These are phyloP conservation scores for Knufia fluminis DNA, from an alignment of 2,329 filamentous ascomycete species.

Conservation along the genomic window DNA sequence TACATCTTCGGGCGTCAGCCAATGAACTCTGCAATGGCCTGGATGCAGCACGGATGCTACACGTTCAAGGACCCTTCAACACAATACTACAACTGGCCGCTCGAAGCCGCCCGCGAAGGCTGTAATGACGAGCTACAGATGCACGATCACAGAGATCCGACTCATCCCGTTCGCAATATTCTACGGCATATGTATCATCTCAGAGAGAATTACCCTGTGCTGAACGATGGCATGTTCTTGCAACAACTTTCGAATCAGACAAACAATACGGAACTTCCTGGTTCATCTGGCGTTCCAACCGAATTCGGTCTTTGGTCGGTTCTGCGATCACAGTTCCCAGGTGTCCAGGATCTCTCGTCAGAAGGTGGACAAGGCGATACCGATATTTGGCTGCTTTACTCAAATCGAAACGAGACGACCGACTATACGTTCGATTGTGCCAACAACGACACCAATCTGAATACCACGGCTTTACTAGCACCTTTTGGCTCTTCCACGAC, in stretches of 20 bases:
- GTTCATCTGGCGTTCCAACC: constrained; percentile 44
- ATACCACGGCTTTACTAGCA: constrained; percentile 41
- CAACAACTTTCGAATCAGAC: constrained; percentile 50
- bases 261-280: constrained; percentile 41
- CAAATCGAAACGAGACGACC: constrained; percentile 39
- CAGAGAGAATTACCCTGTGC: constrained; percentile 45
- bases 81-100: constrained; percentile 51
- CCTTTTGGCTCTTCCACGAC: constrained; percentile 46
- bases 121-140: constrained; percentile 41
- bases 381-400: constrained; percentile 37
- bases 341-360: constrained; percentile 42
- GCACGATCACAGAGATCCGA: constrained; percentile 54
- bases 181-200: constrained; percentile 55
- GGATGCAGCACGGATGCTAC: constrained; percentile 59
- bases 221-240: constrained; percentile 52
- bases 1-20: constrained; percentile 58
- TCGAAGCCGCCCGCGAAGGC: constrained; percentile 44
- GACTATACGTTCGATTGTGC: constrained; percentile 51
- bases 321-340: constrained; percentile 41
- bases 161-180: constrained; percentile 51
- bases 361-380: constrained; percentile 34
- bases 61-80: constrained; percentile 38
- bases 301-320: constrained; percentile 55
- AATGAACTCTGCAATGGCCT: constrained; percentile 53
- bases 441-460: constrained; percentile 26